Evolutionary conservation across 305 asterid species (phyloP).

Genomic region (Nicotiana rustica): DNA sequence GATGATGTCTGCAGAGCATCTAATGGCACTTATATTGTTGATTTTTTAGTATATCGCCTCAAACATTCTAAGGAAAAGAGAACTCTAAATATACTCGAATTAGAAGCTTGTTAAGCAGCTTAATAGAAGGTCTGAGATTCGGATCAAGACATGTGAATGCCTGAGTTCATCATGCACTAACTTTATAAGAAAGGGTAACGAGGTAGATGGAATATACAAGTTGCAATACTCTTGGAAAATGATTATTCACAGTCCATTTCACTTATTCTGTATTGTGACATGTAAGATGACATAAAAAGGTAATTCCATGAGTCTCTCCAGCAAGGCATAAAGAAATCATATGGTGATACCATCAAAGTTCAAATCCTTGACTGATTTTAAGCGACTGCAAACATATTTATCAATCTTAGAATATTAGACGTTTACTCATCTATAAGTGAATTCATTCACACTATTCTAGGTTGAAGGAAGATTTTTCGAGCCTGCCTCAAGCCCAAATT

Average conservation of each 20-base stretch:
- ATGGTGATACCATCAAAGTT: background rate
- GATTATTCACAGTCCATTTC: background rate
- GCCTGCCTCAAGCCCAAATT: background rate
- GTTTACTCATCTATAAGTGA: background rate
- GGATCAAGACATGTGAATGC: conserved; percentile 2
- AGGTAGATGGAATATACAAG: conserved; percentile 7
- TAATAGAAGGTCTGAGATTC: background rate
- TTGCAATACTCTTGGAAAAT: background rate
- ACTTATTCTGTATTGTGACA: background rate
- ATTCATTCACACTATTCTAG: background rate
- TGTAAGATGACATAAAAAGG: background rate
- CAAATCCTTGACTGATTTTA: background rate
- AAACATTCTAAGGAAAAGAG: background rate
- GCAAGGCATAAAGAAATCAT: background rate
- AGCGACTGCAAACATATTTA: background rate
- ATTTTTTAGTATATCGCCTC: background rate
- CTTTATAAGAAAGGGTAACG: background rate
- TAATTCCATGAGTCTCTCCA: background rate
- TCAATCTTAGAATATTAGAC: background rate
- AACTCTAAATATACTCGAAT: no score
- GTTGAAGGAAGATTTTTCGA: background rate
- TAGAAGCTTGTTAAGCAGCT: background rate
- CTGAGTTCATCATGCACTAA: background rate
- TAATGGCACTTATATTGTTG: background rate
- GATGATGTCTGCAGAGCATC: background rate